phyloP scores from a whole-genome alignment of 768 basidiomycete genomes.

The Trametes sanguinea region DNA sequence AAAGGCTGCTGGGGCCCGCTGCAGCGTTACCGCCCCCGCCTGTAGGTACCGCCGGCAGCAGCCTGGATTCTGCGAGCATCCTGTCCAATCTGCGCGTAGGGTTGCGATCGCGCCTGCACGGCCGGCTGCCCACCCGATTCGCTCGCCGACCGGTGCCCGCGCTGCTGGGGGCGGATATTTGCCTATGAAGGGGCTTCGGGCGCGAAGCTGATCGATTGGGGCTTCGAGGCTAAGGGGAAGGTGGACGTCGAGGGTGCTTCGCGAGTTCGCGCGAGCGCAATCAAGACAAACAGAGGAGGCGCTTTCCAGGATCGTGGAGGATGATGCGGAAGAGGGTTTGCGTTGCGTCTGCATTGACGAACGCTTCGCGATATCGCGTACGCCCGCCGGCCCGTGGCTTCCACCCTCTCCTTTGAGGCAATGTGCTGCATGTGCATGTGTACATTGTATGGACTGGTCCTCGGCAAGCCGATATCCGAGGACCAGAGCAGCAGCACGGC shows the following conservation, averaged over 20 bases:
- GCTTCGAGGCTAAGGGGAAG: neutral
- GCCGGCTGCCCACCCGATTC: slow-evolving; percentile 1
- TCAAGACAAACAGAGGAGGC: slow-evolving; percentile 15
- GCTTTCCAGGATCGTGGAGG: slow-evolving; percentile 3
- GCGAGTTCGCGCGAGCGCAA: neutral
- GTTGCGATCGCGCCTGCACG: slow-evolving; percentile 7
- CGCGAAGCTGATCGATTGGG: neutral
- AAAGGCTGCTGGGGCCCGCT: neutral
- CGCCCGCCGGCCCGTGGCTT: too few species aligned
- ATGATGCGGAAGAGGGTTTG: neutral
- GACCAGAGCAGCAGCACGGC: neutral
- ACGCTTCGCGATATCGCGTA: too few species aligned
- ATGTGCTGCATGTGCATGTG: too few species aligned
- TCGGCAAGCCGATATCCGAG: too few species aligned
- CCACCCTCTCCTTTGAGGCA: too few species aligned
- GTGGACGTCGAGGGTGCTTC: neutral
- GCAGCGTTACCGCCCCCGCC: neutral
- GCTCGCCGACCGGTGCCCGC: neutral
- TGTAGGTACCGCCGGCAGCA: neutral
- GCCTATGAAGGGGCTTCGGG: neutral
- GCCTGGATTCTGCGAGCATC: neutral
- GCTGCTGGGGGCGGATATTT: neutral
- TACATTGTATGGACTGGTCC: too few species aligned
- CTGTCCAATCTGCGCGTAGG: slow-evolving; percentile 1
- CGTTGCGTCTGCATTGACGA: too few species aligned